A percentile compares a stretch with the other conserved stretches of the same genome.
Evolutionary conservation across 2,329 filamentous ascomycete species (phyloP).

Genomic region (Dothidotthia symphoricarpi): DNA sequence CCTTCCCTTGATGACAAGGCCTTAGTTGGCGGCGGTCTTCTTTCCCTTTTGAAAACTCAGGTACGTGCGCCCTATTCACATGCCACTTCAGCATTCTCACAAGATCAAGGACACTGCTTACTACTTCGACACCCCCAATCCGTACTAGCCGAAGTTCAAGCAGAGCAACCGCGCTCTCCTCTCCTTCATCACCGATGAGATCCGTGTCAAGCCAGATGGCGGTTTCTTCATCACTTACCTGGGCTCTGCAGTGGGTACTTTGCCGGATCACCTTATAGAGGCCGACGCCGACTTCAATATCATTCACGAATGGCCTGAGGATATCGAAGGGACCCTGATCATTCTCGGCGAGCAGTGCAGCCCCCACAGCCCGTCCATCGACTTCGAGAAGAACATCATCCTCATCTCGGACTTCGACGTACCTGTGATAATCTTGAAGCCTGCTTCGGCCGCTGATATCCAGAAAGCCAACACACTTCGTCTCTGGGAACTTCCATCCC

Average conservation of each 20-base stretch:
- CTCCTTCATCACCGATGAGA: slow-evolving; percentile 61
- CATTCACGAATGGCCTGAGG: slow-evolving; percentile 62
- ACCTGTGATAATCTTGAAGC: slow-evolving; percentile 61
- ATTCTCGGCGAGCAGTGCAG: slow-evolving; percentile 60
- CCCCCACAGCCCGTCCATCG: slow-evolving; percentile 60
- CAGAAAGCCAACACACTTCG: slow-evolving; percentile 57
- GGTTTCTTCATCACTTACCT: slow-evolving; percentile 64
- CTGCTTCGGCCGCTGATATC: slow-evolving; percentile 51
- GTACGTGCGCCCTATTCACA: slow-evolving; percentile 10
- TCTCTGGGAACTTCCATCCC: slow-evolving; percentile 56
- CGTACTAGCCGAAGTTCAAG: slow-evolving; percentile 58
- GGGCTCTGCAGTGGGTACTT: slow-evolving; percentile 59
- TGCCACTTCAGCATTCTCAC: not conserved
- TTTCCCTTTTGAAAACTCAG: slow-evolving; percentile 59
- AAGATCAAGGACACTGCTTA: slow-evolving; percentile 56
- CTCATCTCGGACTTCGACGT: slow-evolving; percentile 64
- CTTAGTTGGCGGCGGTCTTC: slow-evolving; percentile 56
- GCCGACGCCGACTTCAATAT: slow-evolving; percentile 60
- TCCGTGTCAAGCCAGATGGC: slow-evolving; percentile 62
- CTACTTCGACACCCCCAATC: slow-evolving; percentile 61
- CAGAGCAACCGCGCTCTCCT: slow-evolving; percentile 62
- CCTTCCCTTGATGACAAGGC: slow-evolving; percentile 57
- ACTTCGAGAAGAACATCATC: slow-evolving; percentile 58
- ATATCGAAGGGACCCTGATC: slow-evolving; percentile 55
- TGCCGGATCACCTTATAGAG: slow-evolving; percentile 60